These are phyloP conservation scores for Solanum virginianum DNA, from an alignment of 257 asterid species.

Conservation along the genomic window DNA sequence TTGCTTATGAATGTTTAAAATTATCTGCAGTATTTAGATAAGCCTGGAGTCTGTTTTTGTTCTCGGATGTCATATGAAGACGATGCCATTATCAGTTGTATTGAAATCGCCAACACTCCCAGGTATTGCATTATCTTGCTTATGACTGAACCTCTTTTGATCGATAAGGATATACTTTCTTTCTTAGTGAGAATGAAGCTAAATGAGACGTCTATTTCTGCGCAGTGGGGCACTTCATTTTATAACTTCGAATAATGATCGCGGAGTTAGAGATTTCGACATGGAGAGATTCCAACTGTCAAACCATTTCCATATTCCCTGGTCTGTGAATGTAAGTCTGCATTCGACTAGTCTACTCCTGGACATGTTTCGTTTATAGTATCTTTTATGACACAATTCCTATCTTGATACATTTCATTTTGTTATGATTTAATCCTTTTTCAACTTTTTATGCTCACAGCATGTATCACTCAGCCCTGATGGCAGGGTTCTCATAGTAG, in stretches of 20 bases:
- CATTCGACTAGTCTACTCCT: background rate
- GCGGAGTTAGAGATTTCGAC: constrained; percentile 76
- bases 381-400: background rate
- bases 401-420: background rate
- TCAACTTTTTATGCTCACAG: constrained; percentile 26
- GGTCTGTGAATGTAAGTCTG: constrained; percentile 84
- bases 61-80: constrained; percentile 78
- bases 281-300: constrained; percentile 66
- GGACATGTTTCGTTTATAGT: background rate
- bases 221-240: constrained; percentile 85
- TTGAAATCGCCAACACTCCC: constrained; percentile 55
- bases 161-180: background rate
- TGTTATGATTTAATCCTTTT: background rate
- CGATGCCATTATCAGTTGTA: constrained; percentile 77
- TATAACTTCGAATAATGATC: constrained; percentile 74
- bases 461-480: constrained; percentile 85
- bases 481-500: constrained; percentile 41
- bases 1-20: background rate
- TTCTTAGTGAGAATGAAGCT: constrained; percentile 1
- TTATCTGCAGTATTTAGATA: constrained; percentile 58
- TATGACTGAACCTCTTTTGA: background rate
- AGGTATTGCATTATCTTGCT: constrained; percentile 29
- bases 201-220: constrained; percentile 6
- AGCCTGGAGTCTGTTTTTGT: constrained; percentile 70
- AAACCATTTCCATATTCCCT: constrained; percentile 51